Percentiles rank a stretch among this genome's conserved stretches.
Evolutionary conservation across 2,329 filamentous ascomycete species (phyloP).

Genomic region (Didymella segeticola): DNA sequence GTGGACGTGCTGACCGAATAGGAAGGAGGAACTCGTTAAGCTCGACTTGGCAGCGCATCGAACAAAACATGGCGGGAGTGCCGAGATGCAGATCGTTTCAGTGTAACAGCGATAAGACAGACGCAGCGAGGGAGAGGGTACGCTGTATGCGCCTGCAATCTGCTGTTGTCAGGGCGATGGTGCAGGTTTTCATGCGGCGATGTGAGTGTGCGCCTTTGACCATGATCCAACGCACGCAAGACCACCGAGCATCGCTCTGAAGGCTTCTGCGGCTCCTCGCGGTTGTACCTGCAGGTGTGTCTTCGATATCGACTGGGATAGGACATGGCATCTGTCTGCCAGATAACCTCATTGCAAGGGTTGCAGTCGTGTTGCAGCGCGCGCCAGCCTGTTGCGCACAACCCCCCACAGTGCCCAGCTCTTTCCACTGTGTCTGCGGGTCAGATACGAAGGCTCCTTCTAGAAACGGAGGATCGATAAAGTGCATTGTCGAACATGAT

Average conservation of each 20-base stretch:
- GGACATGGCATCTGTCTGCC: slow-evolving; percentile 5
- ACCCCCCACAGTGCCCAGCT: slow-evolving; percentile 8
- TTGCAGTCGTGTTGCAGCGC: slow-evolving; percentile 15
- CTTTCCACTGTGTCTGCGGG: background rate
- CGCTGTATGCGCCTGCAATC: background rate
- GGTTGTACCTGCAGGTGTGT: background rate
- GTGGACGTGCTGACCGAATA: slow-evolving; percentile 30
- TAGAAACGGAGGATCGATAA: background rate
- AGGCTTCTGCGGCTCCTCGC: background rate
- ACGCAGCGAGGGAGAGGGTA: background rate
- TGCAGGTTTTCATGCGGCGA: background rate
- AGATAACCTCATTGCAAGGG: slow-evolving; percentile 25
- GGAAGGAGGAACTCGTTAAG: slow-evolving; percentile 43
- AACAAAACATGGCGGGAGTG: slow-evolving; percentile 20
- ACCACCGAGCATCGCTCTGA: no score
- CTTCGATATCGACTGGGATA: slow-evolving; percentile 10
- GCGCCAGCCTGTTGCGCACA: slow-evolving; percentile 9
- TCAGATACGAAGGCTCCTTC: slow-evolving; percentile 5
- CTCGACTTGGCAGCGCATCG: slow-evolving; percentile 34
- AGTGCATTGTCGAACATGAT: background rate
- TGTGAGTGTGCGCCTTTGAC: background rate
- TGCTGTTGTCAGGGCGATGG: background rate
- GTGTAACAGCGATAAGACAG: slow-evolving; percentile 21
- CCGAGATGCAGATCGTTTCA: slow-evolving; percentile 26
- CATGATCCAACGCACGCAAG: background rate